Percentiles rank a stretch among this genome's conserved stretches.
phyloP scores from a whole-genome alignment of 352 stramenopile species.

The Halophytophthora polymorphica region DNA sequence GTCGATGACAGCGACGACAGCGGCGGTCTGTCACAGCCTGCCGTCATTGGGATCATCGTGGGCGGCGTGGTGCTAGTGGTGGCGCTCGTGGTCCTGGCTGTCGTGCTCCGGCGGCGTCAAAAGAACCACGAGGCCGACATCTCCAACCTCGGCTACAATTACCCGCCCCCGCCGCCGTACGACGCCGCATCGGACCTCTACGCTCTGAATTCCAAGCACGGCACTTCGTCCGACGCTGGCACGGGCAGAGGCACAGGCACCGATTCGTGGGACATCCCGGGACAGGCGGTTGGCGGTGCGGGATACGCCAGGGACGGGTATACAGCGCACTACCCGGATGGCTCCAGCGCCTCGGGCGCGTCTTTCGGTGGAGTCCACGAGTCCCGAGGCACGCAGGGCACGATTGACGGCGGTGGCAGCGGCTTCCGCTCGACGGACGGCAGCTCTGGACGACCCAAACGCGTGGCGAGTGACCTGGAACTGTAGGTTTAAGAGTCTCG shows the following conservation, averaged over 20 bases:
- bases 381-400: conserved; percentile 9
- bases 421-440: conserved; percentile 26
- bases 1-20: conserved; percentile 9
- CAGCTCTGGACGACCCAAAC: conserved; percentile 23
- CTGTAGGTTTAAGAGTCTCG: too few species aligned
- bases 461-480: conserved; percentile 64
- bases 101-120: conserved; percentile 37
- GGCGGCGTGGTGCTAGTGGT: conserved; percentile 45
- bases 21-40: conserved; percentile 36
- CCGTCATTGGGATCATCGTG: conserved; percentile 60
- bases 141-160: conserved; percentile 33
- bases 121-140: conserved; percentile 12
- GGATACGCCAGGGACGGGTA: too few species aligned
- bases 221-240: conserved; percentile 13
- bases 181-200: conserved; percentile 39
- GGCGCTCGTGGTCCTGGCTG: conserved; percentile 34
- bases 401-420: conserved; percentile 17
- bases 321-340: conserved; percentile 32
- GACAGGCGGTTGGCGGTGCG: too few species aligned
- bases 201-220: conserved; percentile 19
- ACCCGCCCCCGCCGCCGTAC: conserved; percentile 50
- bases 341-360: conserved; percentile 34
- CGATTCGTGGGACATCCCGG: conserved; percentile 18
- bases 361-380: conserved; percentile 21
- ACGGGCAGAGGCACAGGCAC: conserved; percentile 10